phyloP scores from a whole-genome alignment of 768 basidiomycete genomes.

The Xerocomellus intermedius region DNA sequence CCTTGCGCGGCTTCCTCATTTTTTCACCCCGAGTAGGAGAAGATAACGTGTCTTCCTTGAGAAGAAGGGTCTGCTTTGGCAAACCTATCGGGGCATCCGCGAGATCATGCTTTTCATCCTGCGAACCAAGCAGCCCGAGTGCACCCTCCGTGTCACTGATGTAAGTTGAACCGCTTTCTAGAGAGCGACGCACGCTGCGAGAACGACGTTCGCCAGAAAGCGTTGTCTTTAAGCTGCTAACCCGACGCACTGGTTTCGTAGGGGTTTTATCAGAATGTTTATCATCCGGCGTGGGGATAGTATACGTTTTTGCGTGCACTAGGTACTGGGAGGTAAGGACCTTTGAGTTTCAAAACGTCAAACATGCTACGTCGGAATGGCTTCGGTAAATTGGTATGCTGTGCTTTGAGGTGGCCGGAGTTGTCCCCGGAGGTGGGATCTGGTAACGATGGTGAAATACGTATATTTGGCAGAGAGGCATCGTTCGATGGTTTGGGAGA shows the following conservation, averaged over 20 bases:
- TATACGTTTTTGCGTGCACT: neutral
- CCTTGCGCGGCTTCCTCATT: neutral
- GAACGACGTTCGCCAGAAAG: neutral
- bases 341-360: conserved; percentile 20
- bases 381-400: conserved; percentile 5
- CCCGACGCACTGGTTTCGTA: neutral
- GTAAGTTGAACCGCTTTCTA: neutral
- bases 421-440: neutral
- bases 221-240: neutral
- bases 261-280: neutral
- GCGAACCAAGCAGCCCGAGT: neutral
- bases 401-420: neutral
- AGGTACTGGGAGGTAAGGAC: neutral
- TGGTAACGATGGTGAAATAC: neutral
- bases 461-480: conserved; percentile 3
- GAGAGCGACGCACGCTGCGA: neutral
- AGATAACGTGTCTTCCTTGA: neutral
- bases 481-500: neutral
- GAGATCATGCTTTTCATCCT: neutral
- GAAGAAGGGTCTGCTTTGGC: neutral
- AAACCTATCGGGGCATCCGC: neutral
- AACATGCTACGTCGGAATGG: conserved; percentile 23
- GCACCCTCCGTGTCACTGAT: neutral
- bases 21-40: neutral
- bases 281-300: neutral